Evolutionary conservation across 495 filamentous ascomycete genomes (phyloP).

Genomic region (Ascodesmis nigricans): DNA sequence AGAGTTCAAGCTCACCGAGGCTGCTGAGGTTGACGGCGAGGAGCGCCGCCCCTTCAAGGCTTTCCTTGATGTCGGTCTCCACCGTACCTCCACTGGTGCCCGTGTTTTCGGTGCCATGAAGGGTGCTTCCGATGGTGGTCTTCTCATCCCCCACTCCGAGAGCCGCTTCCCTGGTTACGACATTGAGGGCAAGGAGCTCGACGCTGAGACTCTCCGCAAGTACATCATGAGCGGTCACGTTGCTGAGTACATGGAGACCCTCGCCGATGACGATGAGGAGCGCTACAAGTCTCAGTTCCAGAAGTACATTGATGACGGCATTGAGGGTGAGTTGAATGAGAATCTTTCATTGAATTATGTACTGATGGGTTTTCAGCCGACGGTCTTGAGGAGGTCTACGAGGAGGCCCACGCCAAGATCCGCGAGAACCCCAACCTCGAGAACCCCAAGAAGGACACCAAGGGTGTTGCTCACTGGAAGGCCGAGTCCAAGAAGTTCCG

Average conservation of each 20-base stretch:
- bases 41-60: slow-evolving; percentile 93
- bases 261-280: slow-evolving; percentile 99
- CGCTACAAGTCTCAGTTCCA: slow-evolving; percentile 95
- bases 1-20: slow-evolving; percentile 85
- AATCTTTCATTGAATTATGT: not conserved
- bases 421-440: slow-evolving; percentile 96
- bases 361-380: slow-evolving; percentile 33
- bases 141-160: slow-evolving; percentile 93
- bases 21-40: slow-evolving; percentile 62
- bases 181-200: slow-evolving; percentile 87
- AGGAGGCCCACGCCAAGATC: slow-evolving; percentile 86
- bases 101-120: slow-evolving; percentile 99
- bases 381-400: slow-evolving; percentile 89
- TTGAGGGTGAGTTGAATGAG: slow-evolving; percentile 41
- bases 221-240: slow-evolving; percentile 98
- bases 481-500: slow-evolving; percentile 77
- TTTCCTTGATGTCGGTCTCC: slow-evolving; percentile 91
- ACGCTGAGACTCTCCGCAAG: slow-evolving; percentile 87
- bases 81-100: slow-evolving; percentile 89
- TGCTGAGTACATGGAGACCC: slow-evolving; percentile 98
- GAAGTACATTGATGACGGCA: slow-evolving; percentile 86
- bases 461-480: slow-evolving; percentile 96
- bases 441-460: slow-evolving; percentile 60
- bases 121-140: slow-evolving; percentile 94
- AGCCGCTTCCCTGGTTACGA: slow-evolving; percentile 98